Evolutionary conservation across 1,284 basidiomycete genomes (phyloP).

Genomic region (Pholiota adiposa): DNA sequence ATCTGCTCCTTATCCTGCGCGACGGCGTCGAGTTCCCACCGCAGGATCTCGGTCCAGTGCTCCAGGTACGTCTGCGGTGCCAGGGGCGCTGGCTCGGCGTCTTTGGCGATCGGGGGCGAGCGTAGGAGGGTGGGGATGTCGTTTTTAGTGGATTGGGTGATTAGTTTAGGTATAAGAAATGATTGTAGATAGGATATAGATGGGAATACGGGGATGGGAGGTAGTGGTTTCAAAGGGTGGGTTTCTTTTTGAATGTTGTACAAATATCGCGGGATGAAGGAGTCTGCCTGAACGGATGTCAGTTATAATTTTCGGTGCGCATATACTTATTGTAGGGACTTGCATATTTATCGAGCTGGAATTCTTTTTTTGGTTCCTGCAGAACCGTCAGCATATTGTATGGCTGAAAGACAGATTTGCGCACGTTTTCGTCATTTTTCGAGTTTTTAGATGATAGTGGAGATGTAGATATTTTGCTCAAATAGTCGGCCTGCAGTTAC

Average conservation of each 20-base stretch:
- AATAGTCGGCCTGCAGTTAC: too few relatives aligned
- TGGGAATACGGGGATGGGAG: constrained; percentile 45
- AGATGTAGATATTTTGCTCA: constrained; percentile 1
- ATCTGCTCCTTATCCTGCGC: constrained; percentile 42
- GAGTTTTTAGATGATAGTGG: constrained; percentile 13
- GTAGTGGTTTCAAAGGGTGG: constrained; percentile 42
- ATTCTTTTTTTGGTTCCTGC: constrained; percentile 19
- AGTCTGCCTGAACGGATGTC: constrained; percentile 38
- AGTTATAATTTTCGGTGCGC: neutral
- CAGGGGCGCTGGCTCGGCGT: constrained; percentile 30
- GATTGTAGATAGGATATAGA: constrained; percentile 39
- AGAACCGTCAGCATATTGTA: neutral
- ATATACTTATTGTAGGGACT: too few relatives aligned
- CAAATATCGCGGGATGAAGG: constrained; percentile 48
- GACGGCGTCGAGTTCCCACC: constrained; percentile 47
- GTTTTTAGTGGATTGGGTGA: constrained; percentile 25
- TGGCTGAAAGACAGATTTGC: neutral
- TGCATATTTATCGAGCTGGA: constrained; percentile 45
- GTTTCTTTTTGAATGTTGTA: constrained; percentile 48
- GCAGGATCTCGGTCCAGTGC: constrained; percentile 45
- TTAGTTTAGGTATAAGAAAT: constrained; percentile 34
- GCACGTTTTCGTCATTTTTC: constrained; percentile 17
- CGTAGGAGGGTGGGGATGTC: constrained; percentile 33
- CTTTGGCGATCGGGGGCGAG: constrained; percentile 26
- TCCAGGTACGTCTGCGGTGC: constrained; percentile 35